phyloP scores from a whole-genome alignment of 129 eudicot genomes.

The Artemisia tridentata region DNA sequence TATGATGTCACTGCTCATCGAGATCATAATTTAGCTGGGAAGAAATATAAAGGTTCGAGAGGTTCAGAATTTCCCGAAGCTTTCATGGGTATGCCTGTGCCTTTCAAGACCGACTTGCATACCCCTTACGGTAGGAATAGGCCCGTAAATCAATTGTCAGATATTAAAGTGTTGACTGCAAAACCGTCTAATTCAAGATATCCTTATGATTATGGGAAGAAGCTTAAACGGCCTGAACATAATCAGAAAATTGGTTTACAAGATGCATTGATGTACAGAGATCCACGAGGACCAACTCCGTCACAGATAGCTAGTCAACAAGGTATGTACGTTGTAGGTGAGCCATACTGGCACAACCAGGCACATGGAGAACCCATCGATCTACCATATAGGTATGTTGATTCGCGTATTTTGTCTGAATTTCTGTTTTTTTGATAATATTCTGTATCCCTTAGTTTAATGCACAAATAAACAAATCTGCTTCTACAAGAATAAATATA shows the following conservation, averaged over 20 bases:
- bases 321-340: constrained; percentile 40
- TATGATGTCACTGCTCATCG: constrained; percentile 60
- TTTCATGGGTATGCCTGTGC: constrained; percentile 38
- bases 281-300: constrained; percentile 36
- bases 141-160: constrained; percentile 73
- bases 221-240: constrained; percentile 43
- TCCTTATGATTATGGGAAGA: constrained; percentile 49
- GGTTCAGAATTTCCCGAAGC: constrained; percentile 48
- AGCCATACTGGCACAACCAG: constrained; percentile 46
- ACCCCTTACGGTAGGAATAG: constrained; percentile 48
- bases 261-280: constrained; percentile 47
- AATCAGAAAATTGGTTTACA: constrained; percentile 42
- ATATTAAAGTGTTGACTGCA: constrained; percentile 72
- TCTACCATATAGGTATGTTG: constrained; percentile 35
- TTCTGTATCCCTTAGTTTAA: too few species aligned
- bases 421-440: too few species aligned
- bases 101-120: constrained; percentile 41
- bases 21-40: constrained; percentile 40
- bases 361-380: constrained; percentile 44
- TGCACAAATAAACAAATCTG: too few species aligned
- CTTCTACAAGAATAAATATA: too few species aligned
- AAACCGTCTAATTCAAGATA: constrained; percentile 61
- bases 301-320: constrained; percentile 42
- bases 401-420: background rate
- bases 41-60: constrained; percentile 43